These are phyloP conservation scores for Phytopythium oedochilum DNA, from an alignment of 352 stramenopile species.

Conservation along the genomic window DNA sequence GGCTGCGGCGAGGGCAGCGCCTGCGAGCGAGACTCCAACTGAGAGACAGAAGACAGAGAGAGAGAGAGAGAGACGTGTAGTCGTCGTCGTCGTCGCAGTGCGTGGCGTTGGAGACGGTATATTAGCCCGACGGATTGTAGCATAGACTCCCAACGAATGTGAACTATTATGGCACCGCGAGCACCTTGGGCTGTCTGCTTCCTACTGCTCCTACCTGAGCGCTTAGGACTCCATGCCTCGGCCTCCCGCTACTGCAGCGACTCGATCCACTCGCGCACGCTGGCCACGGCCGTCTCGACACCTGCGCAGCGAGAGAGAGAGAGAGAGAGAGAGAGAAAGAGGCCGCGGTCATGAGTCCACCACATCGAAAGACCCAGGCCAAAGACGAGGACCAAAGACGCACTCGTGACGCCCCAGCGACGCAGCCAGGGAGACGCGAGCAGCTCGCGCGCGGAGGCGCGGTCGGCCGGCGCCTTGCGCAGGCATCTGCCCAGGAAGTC, in stretches of 20 bases:
- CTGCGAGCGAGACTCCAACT: not conserved
- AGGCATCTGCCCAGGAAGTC: constrained; percentile 64
- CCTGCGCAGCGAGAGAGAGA: constrained; percentile 9
- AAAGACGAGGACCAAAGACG: constrained; percentile 21
- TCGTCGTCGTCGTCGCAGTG: not conserved
- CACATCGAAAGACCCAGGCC: too few relatives aligned
- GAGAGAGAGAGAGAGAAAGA: not conserved
- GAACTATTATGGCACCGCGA: too few relatives aligned
- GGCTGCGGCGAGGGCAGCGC: constrained; percentile 2
- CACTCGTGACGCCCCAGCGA: constrained; percentile 61
- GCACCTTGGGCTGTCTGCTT: too few relatives aligned
- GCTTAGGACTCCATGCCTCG: too few relatives aligned
- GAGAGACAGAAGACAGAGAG: too few relatives aligned
- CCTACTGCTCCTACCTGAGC: not conserved
- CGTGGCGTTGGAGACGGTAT: not conserved
- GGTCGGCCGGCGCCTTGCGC: constrained; percentile 60
- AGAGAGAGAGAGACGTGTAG: too few relatives aligned
- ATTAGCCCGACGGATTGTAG: not conserved
- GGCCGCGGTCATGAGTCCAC: too few relatives aligned
- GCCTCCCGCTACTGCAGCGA: constrained; percentile 51
- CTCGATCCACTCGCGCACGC: constrained; percentile 71
- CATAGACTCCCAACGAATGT: constrained; percentile 1
- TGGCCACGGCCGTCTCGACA: constrained; percentile 28
- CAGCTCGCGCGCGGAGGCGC: constrained; percentile 50
- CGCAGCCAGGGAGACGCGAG: constrained; percentile 73